These are phyloP conservation scores for Pseudozyma thailandica DNA, from an alignment of 1,284 basidiomycete genomes.

Conservation along the genomic window DNA sequence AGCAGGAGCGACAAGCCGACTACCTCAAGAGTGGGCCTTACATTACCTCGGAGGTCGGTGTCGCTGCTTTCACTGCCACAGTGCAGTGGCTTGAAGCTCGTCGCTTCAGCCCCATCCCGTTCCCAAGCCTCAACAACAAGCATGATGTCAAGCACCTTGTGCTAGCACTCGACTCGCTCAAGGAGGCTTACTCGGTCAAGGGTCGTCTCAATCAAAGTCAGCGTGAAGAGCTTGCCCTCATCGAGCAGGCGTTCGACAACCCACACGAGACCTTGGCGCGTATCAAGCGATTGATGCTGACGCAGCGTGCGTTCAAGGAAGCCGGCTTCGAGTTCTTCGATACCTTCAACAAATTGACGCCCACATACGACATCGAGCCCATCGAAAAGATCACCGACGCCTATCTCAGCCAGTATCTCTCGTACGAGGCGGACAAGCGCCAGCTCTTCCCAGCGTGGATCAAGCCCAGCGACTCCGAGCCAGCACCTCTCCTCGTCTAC, in stretches of 20 bases:
- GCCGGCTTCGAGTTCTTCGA: conserved; percentile 68
- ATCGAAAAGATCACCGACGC: conserved; percentile 69
- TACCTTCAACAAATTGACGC: conserved; percentile 65
- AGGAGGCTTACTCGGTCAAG: conserved; percentile 67
- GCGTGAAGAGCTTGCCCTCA: conserved; percentile 66
- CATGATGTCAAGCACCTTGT: conserved; percentile 67
- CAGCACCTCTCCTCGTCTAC: conserved; percentile 67
- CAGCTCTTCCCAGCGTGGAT: conserved; percentile 68
- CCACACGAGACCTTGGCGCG: conserved; percentile 67
- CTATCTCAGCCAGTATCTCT: conserved; percentile 67
- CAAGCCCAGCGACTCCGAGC: conserved; percentile 67
- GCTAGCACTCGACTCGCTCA: conserved; percentile 66
- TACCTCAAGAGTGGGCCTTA: conserved; percentile 68
- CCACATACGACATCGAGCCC: conserved; percentile 67
- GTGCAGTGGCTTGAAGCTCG: conserved; percentile 68
- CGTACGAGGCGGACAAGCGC: conserved; percentile 68
- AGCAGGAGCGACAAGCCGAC: conserved; percentile 67
- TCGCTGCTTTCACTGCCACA: conserved; percentile 66
- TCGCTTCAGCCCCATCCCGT: conserved; percentile 67
- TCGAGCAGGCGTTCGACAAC: conserved; percentile 68
- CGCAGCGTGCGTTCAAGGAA: conserved; percentile 68
- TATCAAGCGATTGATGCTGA: conserved; percentile 68
- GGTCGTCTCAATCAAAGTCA: conserved; percentile 67
- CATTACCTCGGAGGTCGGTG: conserved; percentile 66
- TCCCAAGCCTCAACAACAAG: conserved; percentile 68